Evolutionary conservation across 306 rosid genomes (phyloP).

Genomic region (Castanospermum australe): DNA sequence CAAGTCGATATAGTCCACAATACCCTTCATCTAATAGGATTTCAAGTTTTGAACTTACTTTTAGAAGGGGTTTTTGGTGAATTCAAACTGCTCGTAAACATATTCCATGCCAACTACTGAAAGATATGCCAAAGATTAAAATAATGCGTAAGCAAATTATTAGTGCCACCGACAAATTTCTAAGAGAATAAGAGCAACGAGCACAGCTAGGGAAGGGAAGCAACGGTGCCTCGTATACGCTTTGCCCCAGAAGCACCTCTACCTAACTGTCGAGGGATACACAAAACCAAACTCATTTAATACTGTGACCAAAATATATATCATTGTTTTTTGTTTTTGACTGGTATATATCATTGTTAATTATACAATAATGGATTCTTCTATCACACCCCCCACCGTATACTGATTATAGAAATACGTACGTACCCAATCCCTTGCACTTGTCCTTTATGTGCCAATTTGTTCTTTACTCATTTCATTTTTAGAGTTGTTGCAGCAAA

Average conservation of each 20-base stretch:
- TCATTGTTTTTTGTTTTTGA: too few species aligned
- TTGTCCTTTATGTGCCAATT: slow-evolving; percentile 13
- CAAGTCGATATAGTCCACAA: background rate
- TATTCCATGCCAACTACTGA: slow-evolving; percentile 28
- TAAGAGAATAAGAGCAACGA: background rate
- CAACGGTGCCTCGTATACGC: background rate
- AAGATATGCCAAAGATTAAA: slow-evolving; percentile 16
- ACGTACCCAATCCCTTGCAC: slow-evolving; percentile 8
- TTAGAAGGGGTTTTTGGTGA: slow-evolving; percentile 19
- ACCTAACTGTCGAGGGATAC: slow-evolving; percentile 44
- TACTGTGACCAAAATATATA: slow-evolving; percentile 27
- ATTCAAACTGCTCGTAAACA: background rate
- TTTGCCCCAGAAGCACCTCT: background rate
- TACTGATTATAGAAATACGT: slow-evolving; percentile 28
- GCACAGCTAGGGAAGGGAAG: background rate
- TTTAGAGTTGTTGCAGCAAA: background rate
- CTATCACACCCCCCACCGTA: slow-evolving; percentile 11
- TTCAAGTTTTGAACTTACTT: background rate
- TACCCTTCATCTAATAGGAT: background rate
- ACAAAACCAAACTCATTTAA: slow-evolving; percentile 45
- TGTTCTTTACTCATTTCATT: slow-evolving; percentile 7
- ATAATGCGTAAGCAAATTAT: slow-evolving; percentile 22
- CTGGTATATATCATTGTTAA: slow-evolving; percentile 27
- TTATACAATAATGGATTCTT: slow-evolving; percentile 15
- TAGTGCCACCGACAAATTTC: slow-evolving; percentile 46